Base-by-base conservation (phyloP, 768 basidiomycete genomes). In the Mycena pura region DNA sequence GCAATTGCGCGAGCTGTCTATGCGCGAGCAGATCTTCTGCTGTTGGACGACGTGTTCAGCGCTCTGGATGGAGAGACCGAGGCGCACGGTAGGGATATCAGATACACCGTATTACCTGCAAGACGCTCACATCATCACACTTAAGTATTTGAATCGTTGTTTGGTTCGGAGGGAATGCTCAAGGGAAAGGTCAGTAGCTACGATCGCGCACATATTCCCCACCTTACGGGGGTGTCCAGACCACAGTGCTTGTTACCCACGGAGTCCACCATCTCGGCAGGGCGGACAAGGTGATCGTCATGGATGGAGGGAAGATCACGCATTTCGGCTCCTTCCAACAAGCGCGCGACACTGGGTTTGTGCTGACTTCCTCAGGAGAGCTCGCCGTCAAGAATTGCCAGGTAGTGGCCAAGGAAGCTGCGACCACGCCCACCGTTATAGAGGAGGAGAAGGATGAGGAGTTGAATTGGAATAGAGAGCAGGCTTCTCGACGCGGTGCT, bases 31-130 rank as follows among this genome's bases (percentile, higher is more conserved):
- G 54, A 56, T 56, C 34, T 56, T 28, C 17, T 56, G 19, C 25
- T 56, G 11, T 39, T 57, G 56, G 56, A 57, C 40, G 56, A 57
- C 29, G 56, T 57, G 47, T 57, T 57, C 47, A 57, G 56, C 29
- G 55, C 55, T 47, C 40, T 49, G 28, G 56, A 57, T 41, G 56
- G 56, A 36, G 56, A 57, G 56, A 57, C 56, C 19, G 56, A 57
- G 38, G 38, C 56, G 15, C 46, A 57, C 22, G 56, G 56, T 57
- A 41, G 29, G 38, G 21, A 40, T 51, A 51, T 50, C 48, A 49
- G 22, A 36, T 27, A 29, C 36, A 21, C 31, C 25, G 45, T 39
- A 10, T 25, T 48, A 34, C 34, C 19, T 27, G 10, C 28, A 29
- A 32, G 27, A 31, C 8, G 24, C 40, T 56, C 28, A 49, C n/a